Evolutionary conservation across 139 green algal genomes (phyloP).

Genomic region (Micromonas pusilla): DNA sequence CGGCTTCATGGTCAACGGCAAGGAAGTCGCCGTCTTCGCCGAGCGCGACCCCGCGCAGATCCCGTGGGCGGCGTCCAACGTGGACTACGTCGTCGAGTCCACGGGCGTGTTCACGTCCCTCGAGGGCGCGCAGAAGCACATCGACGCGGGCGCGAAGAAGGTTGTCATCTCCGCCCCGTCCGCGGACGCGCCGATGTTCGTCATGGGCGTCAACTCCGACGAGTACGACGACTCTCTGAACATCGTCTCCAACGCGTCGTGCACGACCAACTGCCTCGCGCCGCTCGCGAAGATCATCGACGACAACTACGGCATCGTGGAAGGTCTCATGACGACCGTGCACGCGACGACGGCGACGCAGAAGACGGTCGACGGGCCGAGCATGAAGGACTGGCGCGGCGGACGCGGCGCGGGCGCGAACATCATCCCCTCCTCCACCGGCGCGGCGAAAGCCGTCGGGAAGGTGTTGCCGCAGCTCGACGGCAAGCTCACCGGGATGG

Average conservation of each 20-base stretch:
- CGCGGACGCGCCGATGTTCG: conserved; percentile 86
- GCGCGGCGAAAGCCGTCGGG: conserved; percentile 80
- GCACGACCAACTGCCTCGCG: conserved; percentile 96
- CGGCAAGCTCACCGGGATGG: conserved; percentile 98
- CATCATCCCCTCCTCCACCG: conserved; percentile 97
- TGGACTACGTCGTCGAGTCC: conserved; percentile 80
- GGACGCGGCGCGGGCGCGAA: conserved; percentile 80
- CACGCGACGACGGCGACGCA: conserved; percentile 94
- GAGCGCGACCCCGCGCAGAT: conserved; percentile 76
- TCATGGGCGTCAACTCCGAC: conserved; percentile 88
- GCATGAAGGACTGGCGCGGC: conserved; percentile 93
- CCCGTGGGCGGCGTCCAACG: conserved; percentile 66
- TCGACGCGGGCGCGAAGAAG: conserved; percentile 85
- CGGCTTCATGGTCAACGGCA: conserved; percentile 60
- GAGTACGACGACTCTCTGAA: conserved; percentile 71
- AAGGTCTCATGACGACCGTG: conserved; percentile 89
- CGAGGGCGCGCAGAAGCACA: conserved; percentile 55
- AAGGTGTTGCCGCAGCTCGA: conserved; percentile 91
- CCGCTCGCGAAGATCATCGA: conserved; percentile 82
- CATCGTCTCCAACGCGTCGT: conserved; percentile 69
- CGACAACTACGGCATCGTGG: conserved; percentile 47
- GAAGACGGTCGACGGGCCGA: conserved; percentile 94
- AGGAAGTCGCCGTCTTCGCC: conserved; percentile 60
- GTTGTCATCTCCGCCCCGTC: conserved; percentile 91
- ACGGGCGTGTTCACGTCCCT: conserved; percentile 90